Percentiles rank a stretch among this genome's conserved stretches.
Conservation (phyloP, 2,329 filamentous ascomycete genomes). For the Diaporthe sp. region DNA sequence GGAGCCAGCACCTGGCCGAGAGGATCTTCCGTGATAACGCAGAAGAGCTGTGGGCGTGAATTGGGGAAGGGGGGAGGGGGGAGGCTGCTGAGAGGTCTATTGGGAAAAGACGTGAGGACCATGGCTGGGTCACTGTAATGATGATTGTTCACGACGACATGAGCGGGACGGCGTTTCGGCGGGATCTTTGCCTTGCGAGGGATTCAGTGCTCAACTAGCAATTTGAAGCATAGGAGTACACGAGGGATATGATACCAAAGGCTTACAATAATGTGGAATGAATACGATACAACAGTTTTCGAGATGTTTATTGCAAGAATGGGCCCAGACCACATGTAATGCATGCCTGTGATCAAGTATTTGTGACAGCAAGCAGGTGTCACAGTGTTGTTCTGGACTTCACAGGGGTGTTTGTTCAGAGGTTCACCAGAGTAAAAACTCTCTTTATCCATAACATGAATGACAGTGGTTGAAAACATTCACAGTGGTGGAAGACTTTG, state of each 20-base stretch:
- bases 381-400: background rate
- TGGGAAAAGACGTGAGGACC: background rate
- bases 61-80: too few relatives aligned
- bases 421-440: background rate
- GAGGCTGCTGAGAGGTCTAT: too few relatives aligned
- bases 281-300: background rate
- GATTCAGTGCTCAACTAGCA: background rate
- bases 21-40: slow-evolving; percentile 70
- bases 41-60: slow-evolving; percentile 59
- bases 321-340: background rate
- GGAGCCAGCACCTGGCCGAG: slow-evolving; percentile 58
- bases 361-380: background rate
- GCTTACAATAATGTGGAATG: slow-evolving; percentile 15
- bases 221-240: background rate
- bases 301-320: background rate
- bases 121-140: background rate
- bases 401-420: background rate
- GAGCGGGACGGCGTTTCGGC: slow-evolving; percentile 33
- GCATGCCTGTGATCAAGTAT: background rate
- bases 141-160: slow-evolving; percentile 18
- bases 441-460: background rate
- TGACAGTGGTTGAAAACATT: background rate
- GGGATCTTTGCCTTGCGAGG: background rate
- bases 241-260: slow-evolving; percentile 27
- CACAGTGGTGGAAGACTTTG: background rate